Percentiles rank a stretch among this genome's conserved stretches.
phyloP scores from a whole-genome alignment of 345 rosid genomes.

The Eucalyptus cloeziana region DNA sequence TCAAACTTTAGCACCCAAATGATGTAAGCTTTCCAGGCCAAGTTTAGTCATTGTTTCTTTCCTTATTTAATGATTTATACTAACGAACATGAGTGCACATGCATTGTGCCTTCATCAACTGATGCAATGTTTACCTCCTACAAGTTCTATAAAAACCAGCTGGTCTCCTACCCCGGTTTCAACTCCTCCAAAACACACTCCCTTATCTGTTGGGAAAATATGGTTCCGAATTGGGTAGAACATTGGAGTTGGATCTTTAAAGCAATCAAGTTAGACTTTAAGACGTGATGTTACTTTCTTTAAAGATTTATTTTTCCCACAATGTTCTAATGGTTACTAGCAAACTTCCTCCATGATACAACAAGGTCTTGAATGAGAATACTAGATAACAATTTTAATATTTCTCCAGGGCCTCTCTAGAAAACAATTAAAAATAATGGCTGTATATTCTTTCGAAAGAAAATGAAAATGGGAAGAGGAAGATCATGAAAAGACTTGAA shows the following conservation, averaged over 20 bases:
- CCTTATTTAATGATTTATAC: not conserved
- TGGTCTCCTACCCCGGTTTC: not conserved
- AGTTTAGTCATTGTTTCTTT: not conserved
- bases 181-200: not conserved
- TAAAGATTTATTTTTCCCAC: rapidly evolving
- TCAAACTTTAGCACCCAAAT: not conserved
- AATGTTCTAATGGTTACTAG: rapidly evolving
- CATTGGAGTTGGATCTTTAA: rapidly evolving
- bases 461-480: too few species aligned
- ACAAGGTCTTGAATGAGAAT: rapidly evolving
- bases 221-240: too few species aligned
- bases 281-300: rapidly evolving
- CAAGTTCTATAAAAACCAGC: not conserved
- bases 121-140: not conserved
- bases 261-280: rapidly evolving
- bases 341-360: too few species aligned
- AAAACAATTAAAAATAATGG: too few species aligned
- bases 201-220: too few species aligned
- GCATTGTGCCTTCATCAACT: not conserved
- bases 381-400: rapidly evolving
- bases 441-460: too few species aligned
- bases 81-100: not conserved
- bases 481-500: too few species aligned
- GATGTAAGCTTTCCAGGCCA: not conserved
- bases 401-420: rapidly evolving